Conservation (phyloP, 495 filamentous ascomycete species). For the Xylaria nigripes region DNA sequence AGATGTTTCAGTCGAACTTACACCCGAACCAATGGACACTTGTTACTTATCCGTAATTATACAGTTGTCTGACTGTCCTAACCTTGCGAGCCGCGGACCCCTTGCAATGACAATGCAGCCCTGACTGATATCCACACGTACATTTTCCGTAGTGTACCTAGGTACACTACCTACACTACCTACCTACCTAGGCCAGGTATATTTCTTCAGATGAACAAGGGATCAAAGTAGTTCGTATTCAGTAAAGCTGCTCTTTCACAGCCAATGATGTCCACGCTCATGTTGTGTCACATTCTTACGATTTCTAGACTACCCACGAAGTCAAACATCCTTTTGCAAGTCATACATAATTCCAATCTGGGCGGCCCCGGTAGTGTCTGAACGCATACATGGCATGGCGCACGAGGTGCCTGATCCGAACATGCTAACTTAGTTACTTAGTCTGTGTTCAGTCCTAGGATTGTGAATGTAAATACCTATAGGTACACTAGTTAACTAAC, state of each 20-base stretch:
- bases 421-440: no score
- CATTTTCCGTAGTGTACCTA: no score
- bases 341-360: neutral
- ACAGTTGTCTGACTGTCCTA: neutral
- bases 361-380: neutral
- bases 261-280: slow-evolving; percentile 2
- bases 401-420: slow-evolving; percentile 4
- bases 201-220: neutral
- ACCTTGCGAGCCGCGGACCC: neutral
- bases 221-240: slow-evolving; percentile 6
- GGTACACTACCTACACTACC: no score
- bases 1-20: neutral
- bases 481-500: neutral
- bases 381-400: neutral
- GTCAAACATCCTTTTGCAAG: neutral
- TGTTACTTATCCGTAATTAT: neutral
- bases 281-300: slow-evolving; percentile 9
- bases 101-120: neutral
- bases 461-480: neutral
- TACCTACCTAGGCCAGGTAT: neutral
- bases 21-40: neutral
- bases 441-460: neutral
- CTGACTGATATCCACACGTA: neutral
- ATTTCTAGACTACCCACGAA: neutral
- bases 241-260: neutral